A percentile compares a stretch with the other conserved stretches of the same genome.
phyloP scores from a whole-genome alignment of 345 rosid genomes.

The Aegle marmelos region DNA sequence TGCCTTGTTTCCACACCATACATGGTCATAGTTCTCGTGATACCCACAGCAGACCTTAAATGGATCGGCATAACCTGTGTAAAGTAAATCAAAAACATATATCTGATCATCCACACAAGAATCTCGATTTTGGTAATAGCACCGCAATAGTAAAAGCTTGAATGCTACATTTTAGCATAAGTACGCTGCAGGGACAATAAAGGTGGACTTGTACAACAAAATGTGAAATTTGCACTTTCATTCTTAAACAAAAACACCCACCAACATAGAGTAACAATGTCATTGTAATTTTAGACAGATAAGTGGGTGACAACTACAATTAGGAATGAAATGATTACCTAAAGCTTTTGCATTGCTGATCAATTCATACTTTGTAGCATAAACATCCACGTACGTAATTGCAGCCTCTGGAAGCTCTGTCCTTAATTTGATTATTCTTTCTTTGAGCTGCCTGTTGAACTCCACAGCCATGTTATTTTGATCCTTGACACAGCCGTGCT shows the following conservation, averaged over 20 bases:
- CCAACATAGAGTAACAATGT: neutral
- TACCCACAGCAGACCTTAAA: slow-evolving; percentile 60
- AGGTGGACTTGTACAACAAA: neutral
- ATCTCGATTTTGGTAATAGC: neutral
- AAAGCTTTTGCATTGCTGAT: slow-evolving; percentile 55
- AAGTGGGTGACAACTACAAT: neutral
- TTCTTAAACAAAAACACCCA: neutral
- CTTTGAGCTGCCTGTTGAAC: slow-evolving; percentile 71
- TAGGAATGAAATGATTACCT: slow-evolving; percentile 39
- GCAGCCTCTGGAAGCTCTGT: slow-evolving; percentile 63
- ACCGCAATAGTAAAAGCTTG: neutral
- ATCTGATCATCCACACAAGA: neutral
- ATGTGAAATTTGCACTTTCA: neutral
- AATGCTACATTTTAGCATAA: neutral
- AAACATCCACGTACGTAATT: slow-evolving; percentile 76
- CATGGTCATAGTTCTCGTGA: slow-evolving; percentile 48
- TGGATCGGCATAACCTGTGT: slow-evolving; percentile 49
- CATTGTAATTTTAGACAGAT: neutral
- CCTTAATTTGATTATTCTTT: slow-evolving; percentile 48
- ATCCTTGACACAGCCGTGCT: slow-evolving; percentile 66
- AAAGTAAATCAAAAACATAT: neutral
- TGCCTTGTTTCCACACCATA: slow-evolving; percentile 54
- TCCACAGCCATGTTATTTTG: slow-evolving; percentile 75
- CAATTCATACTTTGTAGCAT: slow-evolving; percentile 67
- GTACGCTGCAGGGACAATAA: no score